Conservation (phyloP, 306 rosid species). For the Fragaria ananassa region DNA sequence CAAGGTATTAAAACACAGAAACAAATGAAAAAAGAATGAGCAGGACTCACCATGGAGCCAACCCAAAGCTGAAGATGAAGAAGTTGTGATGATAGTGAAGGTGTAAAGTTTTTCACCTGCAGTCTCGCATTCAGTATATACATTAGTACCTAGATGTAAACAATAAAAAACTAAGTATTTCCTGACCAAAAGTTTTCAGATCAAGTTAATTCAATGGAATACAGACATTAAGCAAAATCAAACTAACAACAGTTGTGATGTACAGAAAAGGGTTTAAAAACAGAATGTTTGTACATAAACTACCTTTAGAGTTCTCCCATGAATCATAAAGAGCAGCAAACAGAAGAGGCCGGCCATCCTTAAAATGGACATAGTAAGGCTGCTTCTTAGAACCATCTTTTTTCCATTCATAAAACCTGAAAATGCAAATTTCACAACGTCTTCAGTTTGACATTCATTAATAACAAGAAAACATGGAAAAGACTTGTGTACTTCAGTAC, state of each 20-base stretch:
- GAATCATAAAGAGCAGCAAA: constrained; percentile 90
- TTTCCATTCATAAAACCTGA: constrained; percentile 92
- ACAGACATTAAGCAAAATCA: not conserved
- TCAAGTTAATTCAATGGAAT: not conserved
- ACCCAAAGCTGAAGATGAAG: constrained; percentile 72
- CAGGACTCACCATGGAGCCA: constrained; percentile 83
- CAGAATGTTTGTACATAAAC: not conserved
- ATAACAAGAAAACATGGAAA: not conserved
- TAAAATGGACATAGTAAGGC: constrained; percentile 84
- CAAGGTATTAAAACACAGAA: not conserved
- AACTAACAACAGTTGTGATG: not conserved
- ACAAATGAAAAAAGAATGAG: constrained; percentile 2
- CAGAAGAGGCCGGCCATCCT: constrained; percentile 77
- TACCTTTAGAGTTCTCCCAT: constrained; percentile 80
- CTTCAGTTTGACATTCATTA: not conserved
- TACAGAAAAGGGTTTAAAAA: not conserved
- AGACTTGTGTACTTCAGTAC: not conserved
- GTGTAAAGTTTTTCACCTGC: constrained; percentile 70
- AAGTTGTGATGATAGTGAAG: constrained; percentile 69
- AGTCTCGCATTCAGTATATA: constrained; percentile 13
- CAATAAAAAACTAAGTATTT: not conserved
- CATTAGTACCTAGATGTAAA: constrained; percentile 15
- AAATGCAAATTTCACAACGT: not conserved
- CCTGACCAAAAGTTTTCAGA: not conserved
- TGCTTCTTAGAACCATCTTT: constrained; percentile 85